phyloP scores from a whole-genome alignment of 176 grass and related monocot genomes.

The Bolboschoenus planiculmis region DNA sequence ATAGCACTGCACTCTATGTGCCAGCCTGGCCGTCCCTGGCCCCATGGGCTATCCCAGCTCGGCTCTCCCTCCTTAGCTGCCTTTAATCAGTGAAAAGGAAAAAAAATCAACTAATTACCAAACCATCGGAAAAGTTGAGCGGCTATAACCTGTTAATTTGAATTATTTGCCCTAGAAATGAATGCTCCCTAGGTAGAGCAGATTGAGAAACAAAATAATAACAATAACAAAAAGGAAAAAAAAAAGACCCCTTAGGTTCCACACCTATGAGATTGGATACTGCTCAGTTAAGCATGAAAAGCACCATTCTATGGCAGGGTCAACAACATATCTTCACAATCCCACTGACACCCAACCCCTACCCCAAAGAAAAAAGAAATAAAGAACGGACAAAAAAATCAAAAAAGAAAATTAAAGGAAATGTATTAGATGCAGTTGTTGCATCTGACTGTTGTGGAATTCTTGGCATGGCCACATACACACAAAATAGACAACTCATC shows the following conservation, averaged over 20 bases:
- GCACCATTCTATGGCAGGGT: not conserved
- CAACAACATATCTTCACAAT: not conserved
- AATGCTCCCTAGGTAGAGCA: not conserved
- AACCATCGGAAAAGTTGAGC: not conserved
- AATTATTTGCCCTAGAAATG: not conserved
- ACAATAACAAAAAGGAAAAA: not conserved
- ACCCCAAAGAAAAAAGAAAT: not conserved
- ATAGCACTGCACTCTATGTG: constrained; percentile 98
- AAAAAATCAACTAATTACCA: not conserved
- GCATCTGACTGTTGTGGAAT: not conserved
- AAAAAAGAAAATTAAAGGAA: not conserved
- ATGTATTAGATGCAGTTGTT: not conserved
- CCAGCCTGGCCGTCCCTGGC: constrained; percentile 82
- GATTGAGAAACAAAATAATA: not conserved
- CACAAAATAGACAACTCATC: not conserved
- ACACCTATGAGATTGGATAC: not conserved
- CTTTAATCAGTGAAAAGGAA: constrained; percentile 26
- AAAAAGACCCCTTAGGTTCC: not conserved
- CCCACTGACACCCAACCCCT: not conserved
- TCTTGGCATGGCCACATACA: not conserved
- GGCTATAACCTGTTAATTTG: not conserved
- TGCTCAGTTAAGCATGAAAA: not conserved
- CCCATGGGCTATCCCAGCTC: constrained; percentile 95
- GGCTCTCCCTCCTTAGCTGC: constrained; percentile 86
- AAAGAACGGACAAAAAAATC: not conserved